Evolutionary conservation across 2,329 filamentous ascomycete species (phyloP).

Genomic region (Bipolaris gigantea): DNA sequence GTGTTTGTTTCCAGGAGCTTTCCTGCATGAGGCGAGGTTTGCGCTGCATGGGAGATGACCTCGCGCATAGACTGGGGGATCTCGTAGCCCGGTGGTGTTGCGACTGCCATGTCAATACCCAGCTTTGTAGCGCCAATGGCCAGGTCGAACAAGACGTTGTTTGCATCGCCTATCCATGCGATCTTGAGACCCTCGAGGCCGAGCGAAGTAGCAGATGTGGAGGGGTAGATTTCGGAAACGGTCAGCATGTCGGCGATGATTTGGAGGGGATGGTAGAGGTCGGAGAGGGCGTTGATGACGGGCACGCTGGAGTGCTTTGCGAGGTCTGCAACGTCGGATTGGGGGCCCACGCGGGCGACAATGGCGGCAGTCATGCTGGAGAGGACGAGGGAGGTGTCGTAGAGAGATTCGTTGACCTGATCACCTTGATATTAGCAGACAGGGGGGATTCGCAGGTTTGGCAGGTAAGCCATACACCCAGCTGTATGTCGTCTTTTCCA

Average conservation of each 20-base stretch:
- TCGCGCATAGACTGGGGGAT: conserved; percentile 76
- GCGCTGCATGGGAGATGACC: conserved; percentile 68
- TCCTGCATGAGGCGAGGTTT: conserved; percentile 60
- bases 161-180: conserved; percentile 94
- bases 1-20: conserved; percentile 73
- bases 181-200: conserved; percentile 84
- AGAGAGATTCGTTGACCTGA: conserved; percentile 88
- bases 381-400: conserved; percentile 87
- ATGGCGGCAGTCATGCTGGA: conserved; percentile 66
- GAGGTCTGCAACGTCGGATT: conserved; percentile 53
- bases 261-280: conserved; percentile 91
- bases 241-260: conserved; percentile 93
- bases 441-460: neutral
- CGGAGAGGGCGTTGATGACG: conserved; percentile 67
- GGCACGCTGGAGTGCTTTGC: conserved; percentile 54
- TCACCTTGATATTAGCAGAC: conserved; percentile 8
- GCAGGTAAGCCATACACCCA: conserved; percentile 65
- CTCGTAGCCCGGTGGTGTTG: conserved; percentile 80
- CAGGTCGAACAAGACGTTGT: conserved; percentile 94
- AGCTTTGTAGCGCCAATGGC: conserved; percentile 86
- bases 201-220: conserved; percentile 53
- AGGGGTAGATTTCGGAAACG: conserved; percentile 74
- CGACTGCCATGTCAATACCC: conserved; percentile 83
- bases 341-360: conserved; percentile 56
- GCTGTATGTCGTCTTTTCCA: conserved; percentile 92